Conservation (phyloP, 257 asterid genomes). For the Solanum megistacrolobum region DNA sequence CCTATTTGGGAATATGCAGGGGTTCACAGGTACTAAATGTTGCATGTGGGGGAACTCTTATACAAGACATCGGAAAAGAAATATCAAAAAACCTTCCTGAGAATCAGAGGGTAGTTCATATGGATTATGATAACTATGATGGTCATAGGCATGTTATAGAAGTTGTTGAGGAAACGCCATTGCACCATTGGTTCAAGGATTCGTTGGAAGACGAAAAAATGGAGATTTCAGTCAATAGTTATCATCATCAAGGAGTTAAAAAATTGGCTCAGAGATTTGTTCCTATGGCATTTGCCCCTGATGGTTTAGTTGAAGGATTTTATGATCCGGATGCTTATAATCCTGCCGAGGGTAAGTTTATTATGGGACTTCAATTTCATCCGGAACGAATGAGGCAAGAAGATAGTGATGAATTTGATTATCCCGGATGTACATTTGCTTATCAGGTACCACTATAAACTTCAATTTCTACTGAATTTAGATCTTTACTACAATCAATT, state of each 20-base stretch:
- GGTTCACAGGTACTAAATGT: conserved; percentile 84
- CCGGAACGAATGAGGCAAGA: conserved; percentile 70
- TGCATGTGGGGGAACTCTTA: conserved; percentile 83
- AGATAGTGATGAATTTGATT: conserved; percentile 58
- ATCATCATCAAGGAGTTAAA: conserved; percentile 89
- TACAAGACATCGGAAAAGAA: conserved; percentile 62
- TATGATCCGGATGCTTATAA: conserved; percentile 74
- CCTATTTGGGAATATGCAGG: conserved; percentile 77
- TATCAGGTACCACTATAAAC: conserved; percentile 11
- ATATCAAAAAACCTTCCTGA: conserved; percentile 11
- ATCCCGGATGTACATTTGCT: conserved; percentile 57
- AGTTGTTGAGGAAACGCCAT: conserved; percentile 50
- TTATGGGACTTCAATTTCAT: conserved; percentile 90
- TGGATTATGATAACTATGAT: conserved; percentile 69
- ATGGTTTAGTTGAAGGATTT: conserved; percentile 75
- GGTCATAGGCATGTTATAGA: conserved; percentile 54
- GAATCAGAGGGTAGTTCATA: conserved; percentile 31
- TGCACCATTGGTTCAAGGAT: conserved; percentile 58
- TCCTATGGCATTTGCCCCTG: conserved; percentile 81
- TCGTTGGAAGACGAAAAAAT: conserved; percentile 32
- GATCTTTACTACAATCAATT: background rate
- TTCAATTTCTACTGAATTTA: background rate
- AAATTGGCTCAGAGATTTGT: conserved; percentile 65
- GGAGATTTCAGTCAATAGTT: conserved; percentile 67
- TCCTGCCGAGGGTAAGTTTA: conserved; percentile 71